Conservation (phyloP, 148 eudicot species). For the Suaeda aralocaspica region DNA sequence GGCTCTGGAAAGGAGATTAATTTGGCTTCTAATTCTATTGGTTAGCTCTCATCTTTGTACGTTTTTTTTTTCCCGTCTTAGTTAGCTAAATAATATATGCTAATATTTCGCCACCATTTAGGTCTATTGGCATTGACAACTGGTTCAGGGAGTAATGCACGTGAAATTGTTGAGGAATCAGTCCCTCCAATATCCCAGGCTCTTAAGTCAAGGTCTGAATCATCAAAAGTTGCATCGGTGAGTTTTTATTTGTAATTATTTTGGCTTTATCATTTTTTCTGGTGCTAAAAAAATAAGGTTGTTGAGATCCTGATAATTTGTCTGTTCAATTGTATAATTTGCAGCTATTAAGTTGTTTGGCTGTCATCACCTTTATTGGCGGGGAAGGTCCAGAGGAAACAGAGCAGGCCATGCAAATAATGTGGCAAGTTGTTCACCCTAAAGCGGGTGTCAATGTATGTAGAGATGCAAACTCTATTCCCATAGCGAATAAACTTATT, state of each 20-base stretch:
- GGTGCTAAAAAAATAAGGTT: neutral
- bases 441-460: constrained; percentile 83
- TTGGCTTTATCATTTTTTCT: neutral
- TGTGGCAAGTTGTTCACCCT: constrained; percentile 94
- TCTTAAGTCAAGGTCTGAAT: constrained; percentile 61
- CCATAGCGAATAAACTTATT: too few species aligned
- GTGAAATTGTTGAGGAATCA: constrained; percentile 73
- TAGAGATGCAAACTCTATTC: neutral
- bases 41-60: constrained; percentile 28
- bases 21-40: constrained; percentile 66
- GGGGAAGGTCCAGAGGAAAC: constrained; percentile 74
- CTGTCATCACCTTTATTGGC: constrained; percentile 72
- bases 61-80: neutral
- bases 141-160: constrained; percentile 73
- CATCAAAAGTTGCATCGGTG: constrained; percentile 67
- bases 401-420: constrained; percentile 71
- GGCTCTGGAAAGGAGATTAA: constrained; percentile 79
- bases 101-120: constrained; percentile 16
- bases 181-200: constrained; percentile 60
- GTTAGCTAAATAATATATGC: neutral
- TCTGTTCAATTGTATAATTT: constrained; percentile 9
- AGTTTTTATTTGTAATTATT: constrained; percentile 13
- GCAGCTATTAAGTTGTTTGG: constrained; percentile 84
- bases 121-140: constrained; percentile 80
- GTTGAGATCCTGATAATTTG: neutral